Evolutionary conservation across 73 alveolate genomes (phyloP).

Genomic region (Breviolum minutum): DNA sequence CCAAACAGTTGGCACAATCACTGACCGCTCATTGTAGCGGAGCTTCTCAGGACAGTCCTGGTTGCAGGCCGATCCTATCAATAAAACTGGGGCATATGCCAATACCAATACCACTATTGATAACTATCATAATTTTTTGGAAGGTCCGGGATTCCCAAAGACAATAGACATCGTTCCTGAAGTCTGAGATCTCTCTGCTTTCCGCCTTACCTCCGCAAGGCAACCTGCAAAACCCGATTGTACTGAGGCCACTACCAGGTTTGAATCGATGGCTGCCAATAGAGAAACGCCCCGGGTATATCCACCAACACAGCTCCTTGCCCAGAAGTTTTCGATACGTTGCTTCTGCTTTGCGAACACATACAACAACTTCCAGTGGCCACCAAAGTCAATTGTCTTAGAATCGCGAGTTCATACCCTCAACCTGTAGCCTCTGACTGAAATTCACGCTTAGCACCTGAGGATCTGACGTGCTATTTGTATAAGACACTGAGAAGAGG

Average conservation of each 20-base stretch:
- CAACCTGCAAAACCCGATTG: too few species aligned
- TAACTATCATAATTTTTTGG: neutral
- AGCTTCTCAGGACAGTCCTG: conserved; percentile 74
- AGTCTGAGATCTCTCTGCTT: too few species aligned
- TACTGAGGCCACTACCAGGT: neutral
- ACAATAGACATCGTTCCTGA: too few species aligned
- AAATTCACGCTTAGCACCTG: neutral
- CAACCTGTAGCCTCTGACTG: neutral
- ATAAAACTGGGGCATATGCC: neutral
- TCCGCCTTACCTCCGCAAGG: too few species aligned
- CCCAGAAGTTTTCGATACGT: neutral
- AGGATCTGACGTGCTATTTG: conserved; percentile 1
- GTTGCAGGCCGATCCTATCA: neutral
- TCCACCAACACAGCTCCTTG: conserved; percentile 46
- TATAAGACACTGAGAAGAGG: neutral
- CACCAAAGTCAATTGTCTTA: too few species aligned
- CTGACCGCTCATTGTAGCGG: conserved; percentile 84
- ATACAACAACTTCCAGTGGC: neutral
- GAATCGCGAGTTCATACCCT: too few species aligned
- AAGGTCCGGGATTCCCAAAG: too few species aligned
- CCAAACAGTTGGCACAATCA: conserved; percentile 58
- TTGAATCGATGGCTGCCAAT: conserved; percentile 13
- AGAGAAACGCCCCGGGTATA: conserved; percentile 28
- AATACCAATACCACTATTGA: neutral
- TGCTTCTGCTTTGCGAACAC: neutral